Evolutionary conservation across 192 early-diverging fungal species (phyloP).

Genomic region (Mortierella hygrophila): DNA sequence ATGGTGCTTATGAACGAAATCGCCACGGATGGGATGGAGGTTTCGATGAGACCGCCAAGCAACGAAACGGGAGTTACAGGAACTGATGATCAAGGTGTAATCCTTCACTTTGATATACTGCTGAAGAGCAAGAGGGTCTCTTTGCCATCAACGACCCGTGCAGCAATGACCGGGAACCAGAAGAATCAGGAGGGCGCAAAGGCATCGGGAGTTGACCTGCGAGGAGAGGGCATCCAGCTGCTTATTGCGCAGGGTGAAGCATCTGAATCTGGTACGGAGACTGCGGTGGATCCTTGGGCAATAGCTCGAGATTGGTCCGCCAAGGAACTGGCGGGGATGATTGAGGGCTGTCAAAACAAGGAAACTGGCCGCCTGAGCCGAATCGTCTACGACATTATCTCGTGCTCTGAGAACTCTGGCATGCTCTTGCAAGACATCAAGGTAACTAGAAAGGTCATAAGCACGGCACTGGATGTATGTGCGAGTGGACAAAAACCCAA

Average conservation of each 20-base stretch:
- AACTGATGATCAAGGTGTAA: conserved; percentile 7
- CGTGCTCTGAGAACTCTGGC: conserved; percentile 5
- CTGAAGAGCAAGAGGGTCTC: conserved; percentile 6
- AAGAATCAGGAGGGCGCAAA: neutral
- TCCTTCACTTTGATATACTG: conserved; percentile 12
- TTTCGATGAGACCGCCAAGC: conserved; percentile 8
- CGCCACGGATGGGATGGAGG: conserved; percentile 15
- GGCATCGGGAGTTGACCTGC: neutral
- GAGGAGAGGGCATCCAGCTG: neutral
- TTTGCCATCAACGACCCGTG: neutral
- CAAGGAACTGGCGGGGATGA: neutral
- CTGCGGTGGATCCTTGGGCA: conserved; percentile 6
- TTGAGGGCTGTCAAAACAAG: neutral
- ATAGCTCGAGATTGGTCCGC: neutral
- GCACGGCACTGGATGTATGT: neutral
- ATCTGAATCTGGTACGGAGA: neutral
- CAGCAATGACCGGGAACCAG: neutral
- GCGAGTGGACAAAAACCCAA: neutral
- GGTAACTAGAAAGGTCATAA: conserved; percentile 4
- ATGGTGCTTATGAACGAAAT: conserved; percentile 30
- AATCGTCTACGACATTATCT: neutral
- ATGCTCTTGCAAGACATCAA: conserved; percentile 32
- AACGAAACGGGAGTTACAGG: neutral
- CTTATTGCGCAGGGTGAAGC: neutral
- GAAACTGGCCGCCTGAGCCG: neutral